Evolutionary conservation across 352 stramenopile species (phyloP), one percentile per base, ranked within the genome.

Genomic region (Paralagenidium karlingii): DNA sequence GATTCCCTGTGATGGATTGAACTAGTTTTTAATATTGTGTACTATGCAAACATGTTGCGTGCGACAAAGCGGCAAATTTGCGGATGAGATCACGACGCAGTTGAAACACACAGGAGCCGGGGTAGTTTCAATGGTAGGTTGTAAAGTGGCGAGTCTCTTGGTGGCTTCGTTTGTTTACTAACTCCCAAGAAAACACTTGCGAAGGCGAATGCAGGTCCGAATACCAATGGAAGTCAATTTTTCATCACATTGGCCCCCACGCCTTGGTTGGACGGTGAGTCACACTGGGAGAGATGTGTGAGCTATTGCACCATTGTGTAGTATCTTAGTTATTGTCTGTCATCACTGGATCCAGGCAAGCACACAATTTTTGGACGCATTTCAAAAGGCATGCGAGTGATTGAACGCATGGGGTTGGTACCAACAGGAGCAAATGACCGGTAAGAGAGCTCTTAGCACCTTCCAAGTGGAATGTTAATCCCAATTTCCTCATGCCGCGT

Each of bases 281-380:
- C 2, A 20, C 10, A 24, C 27, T 20, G 9, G 20, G 13, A 39
- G 9, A 39, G 9, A 39, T 24, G 9, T 31, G 9, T 13, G 27
- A 13, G 27, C 9, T 31, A 31, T 13, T 31, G 9, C 27, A 31
- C 27, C 13, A 31, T 13, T 31, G 27, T 31, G 9, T 13, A 31
- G n/a, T n/a, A n/a, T n/a, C 10, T 39, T 13, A n/a, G 16, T 13
- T 39, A 10, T 39, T 13, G n/a, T n/a, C 15, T 36, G 13, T 13
- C n/a, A n/a, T n/a, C n/a, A n/a, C n/a, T n/a, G n/a, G n/a, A n/a
- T n/a, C 12, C 15, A 81, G 78, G 78, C 30, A 97, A 97, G 31
- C 88, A 97, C 64, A 96, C 86, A 5, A 73, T 97, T 4, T 94
- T 97, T 57, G 90, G 90, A 10, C 75, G 85, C 21, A 89, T 97